Conservation (phyloP, 2,329 filamentous ascomycete species). For the Zarea fungicola region DNA sequence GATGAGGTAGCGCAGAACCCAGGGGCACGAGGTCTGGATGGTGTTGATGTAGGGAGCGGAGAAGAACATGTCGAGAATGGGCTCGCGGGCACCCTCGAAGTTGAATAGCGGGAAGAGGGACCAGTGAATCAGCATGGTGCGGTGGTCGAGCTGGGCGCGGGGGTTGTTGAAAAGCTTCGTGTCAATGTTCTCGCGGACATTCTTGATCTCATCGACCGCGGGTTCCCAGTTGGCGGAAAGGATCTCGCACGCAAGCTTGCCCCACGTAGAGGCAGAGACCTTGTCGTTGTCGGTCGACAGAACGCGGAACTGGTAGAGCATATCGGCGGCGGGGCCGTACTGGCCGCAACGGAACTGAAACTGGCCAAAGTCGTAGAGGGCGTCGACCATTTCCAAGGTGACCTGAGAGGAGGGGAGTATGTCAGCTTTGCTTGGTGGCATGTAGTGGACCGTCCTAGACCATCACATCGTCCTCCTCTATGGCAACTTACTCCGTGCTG, state of each 20-base stretch:
- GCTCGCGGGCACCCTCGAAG: conserved; percentile 84
- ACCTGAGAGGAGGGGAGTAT: conserved; percentile 45
- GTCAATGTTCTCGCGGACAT: conserved; percentile 89
- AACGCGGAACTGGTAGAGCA: conserved; percentile 96
- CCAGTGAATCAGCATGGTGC: conserved; percentile 98
- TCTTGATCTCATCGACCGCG: conserved; percentile 83
- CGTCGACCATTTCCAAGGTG: conserved; percentile 91
- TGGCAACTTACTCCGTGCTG: conserved; percentile 69
- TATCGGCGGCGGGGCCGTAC: conserved; percentile 83
- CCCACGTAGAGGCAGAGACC: conserved; percentile 92
- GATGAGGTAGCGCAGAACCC: conserved; percentile 90
- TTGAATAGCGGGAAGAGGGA: conserved; percentile 98
- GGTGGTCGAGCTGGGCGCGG: conserved; percentile 89
- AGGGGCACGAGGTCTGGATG: conserved; percentile 95
- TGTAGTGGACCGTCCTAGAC: too few relatives aligned
- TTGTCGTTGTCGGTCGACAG: conserved; percentile 98
- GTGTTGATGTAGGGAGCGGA: conserved; percentile 98
- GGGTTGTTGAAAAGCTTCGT: conserved; percentile 94
- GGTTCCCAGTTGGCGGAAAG: conserved; percentile 92
- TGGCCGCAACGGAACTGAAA: conserved; percentile 98
- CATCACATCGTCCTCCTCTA: not conserved
- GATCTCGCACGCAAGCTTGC: conserved; percentile 95
- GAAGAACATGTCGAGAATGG: conserved; percentile 94
- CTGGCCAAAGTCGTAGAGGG: conserved; percentile 90
- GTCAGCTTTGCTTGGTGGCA: not conserved